These are phyloP conservation scores for Piper longum DNA, from an alignment of 164 flowering plant species.

Conservation along the genomic window DNA sequence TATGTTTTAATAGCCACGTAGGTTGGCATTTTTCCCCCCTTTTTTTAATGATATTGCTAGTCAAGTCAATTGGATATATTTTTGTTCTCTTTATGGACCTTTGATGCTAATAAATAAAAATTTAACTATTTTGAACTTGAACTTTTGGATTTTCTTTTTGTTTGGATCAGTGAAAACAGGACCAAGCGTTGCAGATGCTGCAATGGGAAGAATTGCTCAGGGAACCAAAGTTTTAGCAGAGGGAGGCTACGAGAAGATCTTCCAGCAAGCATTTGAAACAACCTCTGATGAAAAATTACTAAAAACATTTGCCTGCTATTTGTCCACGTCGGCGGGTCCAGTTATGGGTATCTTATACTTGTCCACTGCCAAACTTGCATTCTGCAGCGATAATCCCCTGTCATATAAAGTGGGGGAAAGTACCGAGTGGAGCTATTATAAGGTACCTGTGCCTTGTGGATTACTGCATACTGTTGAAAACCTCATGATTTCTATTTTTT, in stretches of 20 bases:
- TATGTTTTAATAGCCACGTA: no score
- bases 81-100: no score
- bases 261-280: conserved; percentile 60
- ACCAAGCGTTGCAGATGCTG: conserved; percentile 87
- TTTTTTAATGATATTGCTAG: no score
- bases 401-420: conserved; percentile 53
- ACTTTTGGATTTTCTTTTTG: no score
- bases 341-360: conserved; percentile 75
- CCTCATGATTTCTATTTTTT: no score
- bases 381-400: conserved; percentile 83
- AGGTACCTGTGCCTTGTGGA: conserved; percentile 29
- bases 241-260: conserved; percentile 92
- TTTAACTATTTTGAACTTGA: no score
- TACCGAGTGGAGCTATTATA: conserved; percentile 79
- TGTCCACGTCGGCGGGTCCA: conserved; percentile 93
- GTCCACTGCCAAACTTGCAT: conserved; percentile 76
- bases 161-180: conserved; percentile 66
- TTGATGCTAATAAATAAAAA: no score
- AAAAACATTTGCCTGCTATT: conserved; percentile 75
- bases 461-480: no score
- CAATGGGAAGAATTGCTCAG: conserved; percentile 81
- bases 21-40: no score
- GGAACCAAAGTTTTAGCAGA: conserved; percentile 78
- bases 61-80: no score
- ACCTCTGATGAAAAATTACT: conserved; percentile 68